These are phyloP conservation scores for Alternaria atra DNA, from an alignment of 2,329 filamentous ascomycete species.

Conservation along the genomic window DNA sequence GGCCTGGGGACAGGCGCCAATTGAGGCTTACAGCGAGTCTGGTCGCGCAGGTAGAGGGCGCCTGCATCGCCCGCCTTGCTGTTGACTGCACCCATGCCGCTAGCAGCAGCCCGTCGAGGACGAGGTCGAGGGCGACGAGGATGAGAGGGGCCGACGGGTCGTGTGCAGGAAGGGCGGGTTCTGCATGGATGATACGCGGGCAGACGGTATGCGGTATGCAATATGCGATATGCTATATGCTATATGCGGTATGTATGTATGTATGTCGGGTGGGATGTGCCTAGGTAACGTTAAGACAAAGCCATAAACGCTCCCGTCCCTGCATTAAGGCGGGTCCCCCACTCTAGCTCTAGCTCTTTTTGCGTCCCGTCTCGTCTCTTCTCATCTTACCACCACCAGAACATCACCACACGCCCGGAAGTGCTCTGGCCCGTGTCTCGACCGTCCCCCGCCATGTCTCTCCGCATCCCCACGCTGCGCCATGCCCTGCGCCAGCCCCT, in stretches of 20 bases:
- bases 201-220: background rate
- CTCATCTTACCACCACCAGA: too few relatives aligned
- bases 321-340: background rate
- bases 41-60: slow-evolving; percentile 85
- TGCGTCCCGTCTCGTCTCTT: too few relatives aligned
- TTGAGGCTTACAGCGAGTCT: slow-evolving; percentile 77
- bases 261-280: background rate
- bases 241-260: background rate
- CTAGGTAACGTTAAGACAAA: background rate
- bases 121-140: background rate
- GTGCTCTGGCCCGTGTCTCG: background rate
- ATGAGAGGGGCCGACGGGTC: background rate
- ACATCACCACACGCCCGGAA: too few relatives aligned
- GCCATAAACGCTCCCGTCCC: background rate
- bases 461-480: slow-evolving; percentile 42
- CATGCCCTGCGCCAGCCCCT: slow-evolving; percentile 44
- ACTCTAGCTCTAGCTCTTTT: too few relatives aligned
- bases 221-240: background rate
- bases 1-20: background rate
- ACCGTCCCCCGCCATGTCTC: slow-evolving; percentile 20
- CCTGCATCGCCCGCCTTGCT: slow-evolving; percentile 84
- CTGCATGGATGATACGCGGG: background rate
- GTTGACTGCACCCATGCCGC: slow-evolving; percentile 85
- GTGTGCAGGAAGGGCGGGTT: background rate
- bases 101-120: slow-evolving; percentile 21